Evolutionary conservation across 2,329 filamentous ascomycete species (phyloP).

Genomic region (Colletotrichum abscissum): DNA sequence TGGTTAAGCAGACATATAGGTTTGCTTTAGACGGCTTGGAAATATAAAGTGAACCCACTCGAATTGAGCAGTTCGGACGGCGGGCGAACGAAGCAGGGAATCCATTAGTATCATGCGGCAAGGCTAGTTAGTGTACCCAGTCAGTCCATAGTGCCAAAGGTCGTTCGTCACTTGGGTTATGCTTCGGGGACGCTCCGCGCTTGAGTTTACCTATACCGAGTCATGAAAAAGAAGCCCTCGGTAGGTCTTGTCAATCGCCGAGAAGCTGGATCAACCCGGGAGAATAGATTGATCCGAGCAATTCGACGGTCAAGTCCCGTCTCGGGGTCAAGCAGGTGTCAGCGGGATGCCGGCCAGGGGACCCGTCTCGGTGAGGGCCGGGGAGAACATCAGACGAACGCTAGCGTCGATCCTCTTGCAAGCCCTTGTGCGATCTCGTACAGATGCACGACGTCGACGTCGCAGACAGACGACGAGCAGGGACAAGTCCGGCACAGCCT

Average conservation of each 20-base stretch:
- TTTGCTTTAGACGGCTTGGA: background rate
- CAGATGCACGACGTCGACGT: slow-evolving; percentile 26
- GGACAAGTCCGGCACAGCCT: slow-evolving; percentile 24
- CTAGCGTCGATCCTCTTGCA: slow-evolving; percentile 26
- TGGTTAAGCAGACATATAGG: background rate
- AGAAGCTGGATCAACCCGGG: slow-evolving; percentile 23
- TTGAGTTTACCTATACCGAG: background rate
- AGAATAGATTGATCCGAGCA: slow-evolving; percentile 4
- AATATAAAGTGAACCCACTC: background rate
- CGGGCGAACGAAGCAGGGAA: slow-evolving; percentile 1
- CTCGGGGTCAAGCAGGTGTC: slow-evolving; percentile 25
- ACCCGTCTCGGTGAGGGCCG: slow-evolving; percentile 25
- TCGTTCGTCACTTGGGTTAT: background rate
- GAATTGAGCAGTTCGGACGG: background rate
- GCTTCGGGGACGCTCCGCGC: background rate
- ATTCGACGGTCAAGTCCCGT: slow-evolving; percentile 18
- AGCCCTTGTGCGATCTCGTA: slow-evolving; percentile 25
- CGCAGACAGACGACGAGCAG: slow-evolving; percentile 26
- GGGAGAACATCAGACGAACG: slow-evolving; percentile 32
- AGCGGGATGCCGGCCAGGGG: slow-evolving; percentile 26
- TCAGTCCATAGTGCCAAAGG: background rate
- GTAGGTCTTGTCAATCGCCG: slow-evolving; percentile 7
- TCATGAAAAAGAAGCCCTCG: slow-evolving; percentile 2
- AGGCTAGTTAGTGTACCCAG: background rate
- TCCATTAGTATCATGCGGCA: slow-evolving; percentile 17